phyloP scores from a whole-genome alignment of 441 rosid genomes.

The Euphorbia celastroides region DNA sequence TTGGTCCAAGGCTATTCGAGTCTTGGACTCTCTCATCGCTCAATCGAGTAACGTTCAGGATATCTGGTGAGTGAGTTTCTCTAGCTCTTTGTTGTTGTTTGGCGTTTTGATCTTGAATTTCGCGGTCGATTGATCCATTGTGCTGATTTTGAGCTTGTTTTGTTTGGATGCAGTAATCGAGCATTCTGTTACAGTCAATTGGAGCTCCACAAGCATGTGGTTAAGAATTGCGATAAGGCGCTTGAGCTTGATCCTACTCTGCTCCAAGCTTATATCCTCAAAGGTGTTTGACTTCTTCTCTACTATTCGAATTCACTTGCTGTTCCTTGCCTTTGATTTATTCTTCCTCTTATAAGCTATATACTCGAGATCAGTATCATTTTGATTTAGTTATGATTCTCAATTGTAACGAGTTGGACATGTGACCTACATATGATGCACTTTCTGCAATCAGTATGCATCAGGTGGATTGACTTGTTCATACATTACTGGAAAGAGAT shows the following conservation, averaged over 20 bases:
- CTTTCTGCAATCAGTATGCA: conserved; percentile 1
- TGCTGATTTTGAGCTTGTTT: background rate
- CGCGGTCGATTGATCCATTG: background rate
- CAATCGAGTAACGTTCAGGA: conserved; percentile 64
- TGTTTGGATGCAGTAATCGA: conserved; percentile 60
- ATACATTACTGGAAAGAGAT: background rate
- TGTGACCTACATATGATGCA: background rate
- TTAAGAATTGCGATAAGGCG: conserved; percentile 71
- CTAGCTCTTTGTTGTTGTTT: background rate
- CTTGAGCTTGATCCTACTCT: too few relatives aligned
- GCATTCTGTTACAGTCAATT: conserved; percentile 96
- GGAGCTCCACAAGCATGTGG: conserved; percentile 95
- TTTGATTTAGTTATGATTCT: background rate
- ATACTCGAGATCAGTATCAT: background rate
- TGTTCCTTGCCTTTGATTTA: too few relatives aligned
- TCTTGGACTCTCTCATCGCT: conserved; percentile 80
- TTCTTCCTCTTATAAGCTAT: background rate
- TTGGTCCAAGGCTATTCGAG: conserved; percentile 98
- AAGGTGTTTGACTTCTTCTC: background rate
- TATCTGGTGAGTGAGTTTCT: conserved; percentile 51
- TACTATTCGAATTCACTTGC: background rate
- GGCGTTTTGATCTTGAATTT: conserved; percentile 28
- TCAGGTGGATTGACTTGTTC: background rate
- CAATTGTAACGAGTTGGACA: background rate
- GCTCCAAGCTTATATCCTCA: too few relatives aligned